phyloP scores from a whole-genome alignment of 1,139 yeast species.

The Diutina scorzettiae region DNA sequence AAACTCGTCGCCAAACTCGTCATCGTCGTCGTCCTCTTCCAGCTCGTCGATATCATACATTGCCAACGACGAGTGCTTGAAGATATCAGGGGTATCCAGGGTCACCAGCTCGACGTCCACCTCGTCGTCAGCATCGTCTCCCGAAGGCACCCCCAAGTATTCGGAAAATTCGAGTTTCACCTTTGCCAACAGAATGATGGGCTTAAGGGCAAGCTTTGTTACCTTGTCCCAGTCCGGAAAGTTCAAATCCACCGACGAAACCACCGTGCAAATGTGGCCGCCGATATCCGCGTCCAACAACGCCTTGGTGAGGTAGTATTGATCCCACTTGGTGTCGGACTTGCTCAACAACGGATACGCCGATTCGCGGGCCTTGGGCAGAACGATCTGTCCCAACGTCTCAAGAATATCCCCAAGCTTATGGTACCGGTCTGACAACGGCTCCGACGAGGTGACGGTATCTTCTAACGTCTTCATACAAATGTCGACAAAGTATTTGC shows the following conservation, averaged over 20 bases:
- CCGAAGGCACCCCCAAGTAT: constrained; percentile 36
- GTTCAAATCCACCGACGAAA: constrained; percentile 59
- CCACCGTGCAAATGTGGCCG: constrained; percentile 38
- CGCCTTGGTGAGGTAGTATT: constrained; percentile 46
- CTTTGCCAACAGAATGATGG: constrained; percentile 51
- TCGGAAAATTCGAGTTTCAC: constrained; percentile 49
- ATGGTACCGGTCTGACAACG: constrained; percentile 33
- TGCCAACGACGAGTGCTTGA: constrained; percentile 80
- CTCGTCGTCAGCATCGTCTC: constrained; percentile 38
- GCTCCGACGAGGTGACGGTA: constrained; percentile 16
- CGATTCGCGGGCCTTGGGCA: constrained; percentile 28
- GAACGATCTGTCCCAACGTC: constrained; percentile 30
- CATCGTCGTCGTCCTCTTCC: constrained; percentile 33
- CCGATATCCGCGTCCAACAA: constrained; percentile 60
- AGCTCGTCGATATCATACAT: constrained; percentile 83
- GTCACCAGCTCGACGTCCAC: constrained; percentile 45
- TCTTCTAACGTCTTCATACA: constrained; percentile 54
- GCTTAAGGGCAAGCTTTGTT: constrained; percentile 44
- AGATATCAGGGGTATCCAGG: constrained; percentile 75
- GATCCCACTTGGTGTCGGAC: constrained; percentile 41
- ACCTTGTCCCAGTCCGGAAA: constrained; percentile 55
- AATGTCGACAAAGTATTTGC: constrained; percentile 65
- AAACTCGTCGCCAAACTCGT: constrained; percentile 20
- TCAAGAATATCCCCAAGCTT: constrained; percentile 49
- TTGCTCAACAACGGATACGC: constrained; percentile 35